These are phyloP conservation scores for Blastomyces emzantsi DNA, from an alignment of 2,329 filamentous ascomycete genomes.

Conservation along the genomic window DNA sequence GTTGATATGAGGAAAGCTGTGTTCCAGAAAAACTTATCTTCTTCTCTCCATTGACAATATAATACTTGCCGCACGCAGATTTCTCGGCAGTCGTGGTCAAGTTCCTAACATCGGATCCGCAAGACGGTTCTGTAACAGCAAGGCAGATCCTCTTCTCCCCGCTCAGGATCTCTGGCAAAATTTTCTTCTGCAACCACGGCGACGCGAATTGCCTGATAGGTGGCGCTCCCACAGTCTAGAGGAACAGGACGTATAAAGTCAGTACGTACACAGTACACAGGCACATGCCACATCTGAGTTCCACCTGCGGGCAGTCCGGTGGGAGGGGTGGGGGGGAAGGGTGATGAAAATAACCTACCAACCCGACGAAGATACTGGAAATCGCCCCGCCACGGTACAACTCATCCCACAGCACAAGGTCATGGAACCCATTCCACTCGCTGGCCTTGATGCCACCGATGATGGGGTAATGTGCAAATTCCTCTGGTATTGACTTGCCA, in stretches of 20 bases:
- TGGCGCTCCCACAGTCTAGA: constrained; percentile 5
- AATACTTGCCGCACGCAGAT: constrained; percentile 4
- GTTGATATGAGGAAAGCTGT: neutral
- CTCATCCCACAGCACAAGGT: constrained; percentile 8
- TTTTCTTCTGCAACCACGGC: neutral
- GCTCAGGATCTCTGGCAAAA: constrained; percentile 5
- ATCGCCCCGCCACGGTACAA: constrained; percentile 3
- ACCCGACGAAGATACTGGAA: constrained; percentile 4
- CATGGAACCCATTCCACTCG: constrained; percentile 9
- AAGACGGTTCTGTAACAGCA: constrained; percentile 6
- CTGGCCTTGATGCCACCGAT: constrained; percentile 8
- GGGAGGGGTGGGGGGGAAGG: neutral
- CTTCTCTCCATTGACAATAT: constrained; percentile 10
- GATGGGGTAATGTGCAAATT: constrained; percentile 6
- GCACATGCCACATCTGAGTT: neutral
- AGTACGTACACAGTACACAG: neutral
- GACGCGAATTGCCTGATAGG: constrained; percentile 7
- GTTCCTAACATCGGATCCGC: constrained; percentile 8
- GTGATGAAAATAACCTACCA: constrained; percentile 4
- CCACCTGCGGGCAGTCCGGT: neutral
- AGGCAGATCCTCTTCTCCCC: constrained; percentile 7
- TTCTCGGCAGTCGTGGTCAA: constrained; percentile 6
- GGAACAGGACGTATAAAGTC: neutral
- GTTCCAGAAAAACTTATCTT: constrained; percentile 4
- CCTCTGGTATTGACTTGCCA: constrained; percentile 6